Evolutionary conservation across 345 rosid genomes (phyloP).

Genomic region (Zanthoxylum bungeanum): DNA sequence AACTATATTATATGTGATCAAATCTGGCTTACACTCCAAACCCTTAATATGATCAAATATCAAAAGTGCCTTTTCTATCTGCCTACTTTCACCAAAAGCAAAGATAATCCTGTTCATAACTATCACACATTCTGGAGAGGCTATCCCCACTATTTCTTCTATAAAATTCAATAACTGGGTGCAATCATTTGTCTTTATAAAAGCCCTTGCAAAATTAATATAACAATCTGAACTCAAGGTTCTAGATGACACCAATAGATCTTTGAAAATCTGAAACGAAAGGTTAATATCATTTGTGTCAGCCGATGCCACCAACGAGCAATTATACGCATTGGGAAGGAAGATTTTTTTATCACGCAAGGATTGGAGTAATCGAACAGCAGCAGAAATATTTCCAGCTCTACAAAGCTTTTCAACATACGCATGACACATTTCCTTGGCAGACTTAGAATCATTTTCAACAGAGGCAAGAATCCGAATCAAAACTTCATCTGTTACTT

Average conservation of each 20-base stretch:
- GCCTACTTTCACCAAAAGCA: constrained; percentile 68
- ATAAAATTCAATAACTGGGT: constrained; percentile 40
- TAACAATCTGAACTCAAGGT: constrained; percentile 52
- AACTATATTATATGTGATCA: constrained; percentile 67
- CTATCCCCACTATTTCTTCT: constrained; percentile 41
- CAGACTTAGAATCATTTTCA: constrained; percentile 22
- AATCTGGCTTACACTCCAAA: constrained; percentile 54
- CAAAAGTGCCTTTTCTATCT: constrained; percentile 54
- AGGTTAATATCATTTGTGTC: constrained; percentile 31
- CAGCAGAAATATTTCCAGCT: constrained; percentile 46
- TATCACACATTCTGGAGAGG: constrained; percentile 34
- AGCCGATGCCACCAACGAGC: constrained; percentile 39
- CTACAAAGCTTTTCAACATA: constrained; percentile 38
- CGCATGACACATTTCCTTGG: constrained; percentile 27
- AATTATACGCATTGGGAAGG: constrained; percentile 30
- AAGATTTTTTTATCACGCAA: constrained; percentile 37
- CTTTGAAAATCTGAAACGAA: constrained; percentile 41
- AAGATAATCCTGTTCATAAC: constrained; percentile 59
- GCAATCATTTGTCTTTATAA: constrained; percentile 36
- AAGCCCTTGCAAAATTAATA: constrained; percentile 56
- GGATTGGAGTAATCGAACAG: constrained; percentile 38
- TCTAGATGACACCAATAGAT: constrained; percentile 33
- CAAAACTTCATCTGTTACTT: constrained; percentile 28
- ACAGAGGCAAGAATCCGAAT: constrained; percentile 28
- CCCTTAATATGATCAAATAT: constrained; percentile 48